Percentiles rank a stretch among this genome's conserved stretches.
Conservation (phyloP, 371 early-diverging fungal species). For the Syncephalastrum racemosum region DNA sequence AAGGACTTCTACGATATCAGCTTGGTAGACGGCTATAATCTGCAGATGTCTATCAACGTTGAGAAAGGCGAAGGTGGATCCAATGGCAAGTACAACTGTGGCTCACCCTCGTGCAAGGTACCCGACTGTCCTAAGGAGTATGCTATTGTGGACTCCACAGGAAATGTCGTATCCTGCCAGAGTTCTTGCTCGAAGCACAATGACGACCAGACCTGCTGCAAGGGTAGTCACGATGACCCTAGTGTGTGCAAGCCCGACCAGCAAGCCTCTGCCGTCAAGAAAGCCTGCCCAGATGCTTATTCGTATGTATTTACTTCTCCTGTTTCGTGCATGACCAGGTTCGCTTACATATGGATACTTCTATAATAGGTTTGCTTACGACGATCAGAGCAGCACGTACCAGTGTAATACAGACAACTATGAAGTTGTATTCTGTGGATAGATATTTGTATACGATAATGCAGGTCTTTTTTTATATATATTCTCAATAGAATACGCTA, state of each 20-base stretch:
- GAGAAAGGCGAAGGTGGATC: neutral
- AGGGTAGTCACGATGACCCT: constrained; percentile 28
- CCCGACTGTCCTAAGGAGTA: constrained; percentile 31
- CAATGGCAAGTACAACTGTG: constrained; percentile 32
- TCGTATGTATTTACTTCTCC: constrained; percentile 16
- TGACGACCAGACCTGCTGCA: constrained; percentile 30
- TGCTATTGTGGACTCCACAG: constrained; percentile 26
- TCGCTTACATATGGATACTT: neutral
- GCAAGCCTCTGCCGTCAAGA: constrained; percentile 22
- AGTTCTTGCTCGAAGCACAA: constrained; percentile 34
- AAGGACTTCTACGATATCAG: constrained; percentile 50
- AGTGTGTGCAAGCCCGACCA: constrained; percentile 24
- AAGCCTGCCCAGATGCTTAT: constrained; percentile 44
- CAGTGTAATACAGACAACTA: constrained; percentile 27
- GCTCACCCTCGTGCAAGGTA: constrained; percentile 30
- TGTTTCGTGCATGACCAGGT: neutral
- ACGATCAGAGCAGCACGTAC: constrained; percentile 37
- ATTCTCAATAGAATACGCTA: too few relatives aligned
- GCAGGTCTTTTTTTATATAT: too few relatives aligned
- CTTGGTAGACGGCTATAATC: constrained; percentile 47
- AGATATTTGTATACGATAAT: neutral
- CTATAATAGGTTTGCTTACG: constrained; percentile 32
- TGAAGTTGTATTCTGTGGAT: constrained; percentile 26
- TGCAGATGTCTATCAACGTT: constrained; percentile 33
- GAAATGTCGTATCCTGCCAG: constrained; percentile 33